phyloP scores from a whole-genome alignment of 2,329 filamentous ascomycete genomes.

The Aspergillus sp. region DNA sequence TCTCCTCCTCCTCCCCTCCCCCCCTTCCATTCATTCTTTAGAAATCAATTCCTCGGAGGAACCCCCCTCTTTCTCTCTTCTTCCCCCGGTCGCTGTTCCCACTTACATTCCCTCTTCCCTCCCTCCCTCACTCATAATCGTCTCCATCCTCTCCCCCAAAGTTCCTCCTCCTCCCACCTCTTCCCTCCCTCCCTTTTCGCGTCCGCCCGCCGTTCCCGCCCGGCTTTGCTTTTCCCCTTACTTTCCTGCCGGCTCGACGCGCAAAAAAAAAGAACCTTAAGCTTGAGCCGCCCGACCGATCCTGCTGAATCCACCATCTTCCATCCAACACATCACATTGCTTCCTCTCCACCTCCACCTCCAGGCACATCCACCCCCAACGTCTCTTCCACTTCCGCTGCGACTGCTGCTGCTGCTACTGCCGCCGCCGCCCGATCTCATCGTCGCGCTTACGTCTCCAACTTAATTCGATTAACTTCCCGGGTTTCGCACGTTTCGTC shows the following conservation, averaged over 20 bases:
- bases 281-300: constrained; percentile 5
- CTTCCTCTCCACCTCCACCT: neutral
- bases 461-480: constrained; percentile 1
- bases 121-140: constrained; percentile 19
- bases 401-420: constrained; percentile 35
- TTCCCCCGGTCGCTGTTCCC: constrained; percentile 6
- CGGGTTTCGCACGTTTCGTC: neutral
- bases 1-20: neutral
- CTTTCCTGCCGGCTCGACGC: constrained; percentile 16
- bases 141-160: neutral
- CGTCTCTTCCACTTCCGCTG: constrained; percentile 7
- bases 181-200: constrained; percentile 11
- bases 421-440: constrained; percentile 24
- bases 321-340: neutral
- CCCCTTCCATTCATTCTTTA: constrained; percentile 1
- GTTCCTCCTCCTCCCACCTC: constrained; percentile 6
- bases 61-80: neutral
- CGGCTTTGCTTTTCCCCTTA: constrained; percentile 11
- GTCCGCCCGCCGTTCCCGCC: constrained; percentile 9
- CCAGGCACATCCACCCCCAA: neutral
- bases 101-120: constrained; percentile 11
- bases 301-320: neutral
- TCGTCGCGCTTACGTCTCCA: neutral
- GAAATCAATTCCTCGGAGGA: neutral
- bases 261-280: constrained; percentile 15